Percentiles rank a stretch among this genome's conserved stretches.
Conservation (phyloP, 2,329 filamentous ascomycete genomes). For the Helotiales sp. region DNA sequence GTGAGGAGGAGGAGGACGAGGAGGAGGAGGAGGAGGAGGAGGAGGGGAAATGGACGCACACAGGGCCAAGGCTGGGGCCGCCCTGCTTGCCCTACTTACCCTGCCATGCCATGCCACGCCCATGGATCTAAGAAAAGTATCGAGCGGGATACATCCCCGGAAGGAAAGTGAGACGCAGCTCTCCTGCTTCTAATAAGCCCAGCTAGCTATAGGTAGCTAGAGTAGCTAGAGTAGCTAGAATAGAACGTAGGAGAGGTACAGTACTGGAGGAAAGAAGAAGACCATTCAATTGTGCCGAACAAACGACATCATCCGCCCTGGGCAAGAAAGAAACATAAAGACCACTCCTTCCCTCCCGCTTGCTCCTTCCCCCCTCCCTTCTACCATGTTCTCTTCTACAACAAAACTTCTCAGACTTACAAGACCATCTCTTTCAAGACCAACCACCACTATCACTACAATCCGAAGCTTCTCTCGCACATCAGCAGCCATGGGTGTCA, state of each 20-base stretch:
- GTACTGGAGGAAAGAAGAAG: not conserved
- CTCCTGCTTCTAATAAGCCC: not conserved
- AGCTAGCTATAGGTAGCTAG: not conserved
- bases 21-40: not conserved
- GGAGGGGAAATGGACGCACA: too few relatives aligned
- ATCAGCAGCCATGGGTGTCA: slow-evolving; percentile 68
- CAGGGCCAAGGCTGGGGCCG: not conserved
- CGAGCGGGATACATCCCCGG: slow-evolving; percentile 1
- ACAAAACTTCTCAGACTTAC: slow-evolving; percentile 6
- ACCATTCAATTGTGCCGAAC: not conserved
- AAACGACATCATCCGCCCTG: slow-evolving; percentile 1
- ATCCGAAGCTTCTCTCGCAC: slow-evolving; percentile 39
- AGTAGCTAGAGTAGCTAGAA: not conserved
- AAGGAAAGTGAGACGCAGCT: not conserved
- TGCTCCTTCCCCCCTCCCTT: not conserved
- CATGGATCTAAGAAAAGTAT: too few relatives aligned
- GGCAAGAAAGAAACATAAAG: slow-evolving; percentile 7
- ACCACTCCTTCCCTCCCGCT: not conserved
- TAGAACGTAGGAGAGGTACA: not conserved
- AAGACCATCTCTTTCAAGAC: slow-evolving; percentile 6
- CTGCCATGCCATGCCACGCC: too few relatives aligned
- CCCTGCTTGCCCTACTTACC: not conserved
- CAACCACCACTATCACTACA: not conserved
- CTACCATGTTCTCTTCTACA: slow-evolving; percentile 11
- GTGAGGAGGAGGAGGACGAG: not conserved